A percentile compares a stretch with the other conserved stretches of the same genome.
Evolutionary conservation across 2,329 filamentous ascomycete genomes (phyloP).

Genomic region (Fusarium sp.): DNA sequence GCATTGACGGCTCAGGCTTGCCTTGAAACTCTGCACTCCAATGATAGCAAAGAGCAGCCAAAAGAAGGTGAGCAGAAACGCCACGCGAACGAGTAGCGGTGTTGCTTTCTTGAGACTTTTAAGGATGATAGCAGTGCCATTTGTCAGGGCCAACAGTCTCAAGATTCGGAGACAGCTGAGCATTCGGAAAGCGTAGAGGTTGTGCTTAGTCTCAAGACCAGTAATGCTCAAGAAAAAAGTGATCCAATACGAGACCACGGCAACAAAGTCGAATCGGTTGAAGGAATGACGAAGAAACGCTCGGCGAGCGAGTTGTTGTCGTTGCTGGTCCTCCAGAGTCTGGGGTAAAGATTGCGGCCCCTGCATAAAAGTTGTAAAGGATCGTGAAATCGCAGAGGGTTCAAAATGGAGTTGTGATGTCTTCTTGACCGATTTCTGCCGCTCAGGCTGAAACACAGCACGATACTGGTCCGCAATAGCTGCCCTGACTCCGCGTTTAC

Average conservation of each 20-base stretch:
- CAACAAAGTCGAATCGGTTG: slow-evolving; percentile 94
- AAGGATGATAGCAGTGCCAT: slow-evolving; percentile 94
- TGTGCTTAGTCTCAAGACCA: slow-evolving; percentile 74
- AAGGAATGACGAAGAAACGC: slow-evolving; percentile 96
- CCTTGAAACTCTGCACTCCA: slow-evolving; percentile 95
- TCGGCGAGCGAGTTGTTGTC: slow-evolving; percentile 86
- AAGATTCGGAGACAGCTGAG: slow-evolving; percentile 94
- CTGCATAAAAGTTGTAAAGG: slow-evolving; percentile 84
- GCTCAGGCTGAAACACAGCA: slow-evolving; percentile 83
- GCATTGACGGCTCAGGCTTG: slow-evolving; percentile 81
- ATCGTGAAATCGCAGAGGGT: slow-evolving; percentile 77
- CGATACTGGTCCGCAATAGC: slow-evolving; percentile 82
- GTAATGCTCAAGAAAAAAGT: slow-evolving; percentile 80
- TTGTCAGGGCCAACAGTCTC: slow-evolving; percentile 89
- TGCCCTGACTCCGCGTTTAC: slow-evolving; percentile 78
- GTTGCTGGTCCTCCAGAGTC: slow-evolving; percentile 82
- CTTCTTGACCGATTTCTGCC: slow-evolving; percentile 74
- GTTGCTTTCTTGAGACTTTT: slow-evolving; percentile 96
- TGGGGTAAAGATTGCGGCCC: slow-evolving; percentile 66
- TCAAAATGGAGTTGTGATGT: slow-evolving; percentile 59
- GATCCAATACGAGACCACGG: slow-evolving; percentile 95
- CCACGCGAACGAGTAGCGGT: slow-evolving; percentile 90
- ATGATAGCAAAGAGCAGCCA: slow-evolving; percentile 98
- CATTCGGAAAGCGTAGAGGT: slow-evolving; percentile 95
- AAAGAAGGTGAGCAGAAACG: slow-evolving; percentile 95